A percentile compares a stretch with the other conserved stretches of the same genome.
Conservation (phyloP, 352 stramenopile genomes). For the Elongisporangium prolatum region DNA sequence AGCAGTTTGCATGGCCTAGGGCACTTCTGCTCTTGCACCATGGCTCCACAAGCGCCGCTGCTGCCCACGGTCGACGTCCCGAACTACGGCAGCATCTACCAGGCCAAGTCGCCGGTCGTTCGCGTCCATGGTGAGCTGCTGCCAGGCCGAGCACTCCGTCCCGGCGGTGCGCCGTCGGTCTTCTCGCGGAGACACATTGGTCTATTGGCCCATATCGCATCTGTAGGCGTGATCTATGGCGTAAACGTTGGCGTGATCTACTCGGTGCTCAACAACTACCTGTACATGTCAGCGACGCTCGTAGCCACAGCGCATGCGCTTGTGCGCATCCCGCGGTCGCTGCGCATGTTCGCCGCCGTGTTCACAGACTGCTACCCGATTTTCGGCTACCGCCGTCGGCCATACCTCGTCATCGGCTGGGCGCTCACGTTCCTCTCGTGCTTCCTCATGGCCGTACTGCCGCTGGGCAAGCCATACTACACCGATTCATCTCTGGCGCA, state of each 20-base stretch:
- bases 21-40: no score
- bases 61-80: no score
- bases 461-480: conserved; percentile 48
- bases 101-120: no score
- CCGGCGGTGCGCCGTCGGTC: conserved; percentile 27
- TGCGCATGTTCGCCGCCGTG: conserved; percentile 56
- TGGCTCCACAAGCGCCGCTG: no score
- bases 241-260: conserved; percentile 32
- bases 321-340: conserved; percentile 30
- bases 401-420: conserved; percentile 78
- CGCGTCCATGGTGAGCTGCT: no score
- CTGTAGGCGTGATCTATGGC: conserved; percentile 41
- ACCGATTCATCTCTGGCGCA: conserved; percentile 15
- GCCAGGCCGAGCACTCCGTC: conserved; percentile 22
- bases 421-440: conserved; percentile 29
- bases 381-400: conserved; percentile 66
- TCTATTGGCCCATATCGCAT: conserved; percentile 39
- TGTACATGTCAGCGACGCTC: conserved; percentile 51
- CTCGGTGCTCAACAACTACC: conserved; percentile 52
- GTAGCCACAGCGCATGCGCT: conserved; percentile 39
- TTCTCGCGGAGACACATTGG: conserved; percentile 37
- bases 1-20: no score
- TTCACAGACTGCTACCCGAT: conserved; percentile 81
- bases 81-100: no score
- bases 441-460: conserved; percentile 41